Conservation (phyloP, 2,329 filamentous ascomycete species). For the Alternaria rosae region DNA sequence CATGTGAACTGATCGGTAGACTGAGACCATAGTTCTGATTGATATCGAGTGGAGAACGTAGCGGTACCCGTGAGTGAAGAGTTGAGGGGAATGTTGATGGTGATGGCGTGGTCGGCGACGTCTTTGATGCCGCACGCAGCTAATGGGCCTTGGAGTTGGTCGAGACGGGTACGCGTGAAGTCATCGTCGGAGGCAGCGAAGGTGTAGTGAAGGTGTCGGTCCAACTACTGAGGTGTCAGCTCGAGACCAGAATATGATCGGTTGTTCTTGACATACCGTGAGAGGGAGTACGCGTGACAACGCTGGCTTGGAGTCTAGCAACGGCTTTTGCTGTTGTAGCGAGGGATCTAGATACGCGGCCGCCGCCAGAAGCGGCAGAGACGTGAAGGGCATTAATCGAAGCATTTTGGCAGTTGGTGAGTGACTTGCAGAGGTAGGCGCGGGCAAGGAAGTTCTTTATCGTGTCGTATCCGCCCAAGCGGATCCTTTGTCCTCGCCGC, state of each 20-base stretch:
- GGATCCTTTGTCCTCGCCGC: neutral
- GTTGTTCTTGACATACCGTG: neutral
- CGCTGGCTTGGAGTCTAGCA: slow-evolving; percentile 1
- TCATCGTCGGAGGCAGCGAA: neutral
- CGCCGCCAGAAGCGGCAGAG: neutral
- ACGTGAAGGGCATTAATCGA: neutral
- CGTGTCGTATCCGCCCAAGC: neutral
- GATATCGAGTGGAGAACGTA: neutral
- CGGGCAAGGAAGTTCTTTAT: neutral
- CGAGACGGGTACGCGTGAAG: neutral
- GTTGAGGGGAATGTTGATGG: slow-evolving; percentile 9
- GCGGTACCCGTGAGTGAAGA: neutral
- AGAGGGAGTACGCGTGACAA: neutral
- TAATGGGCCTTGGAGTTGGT: slow-evolving; percentile 1
- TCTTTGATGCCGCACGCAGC: neutral
- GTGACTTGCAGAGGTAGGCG: neutral
- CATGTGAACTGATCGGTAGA: neutral
- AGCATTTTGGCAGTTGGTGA: neutral
- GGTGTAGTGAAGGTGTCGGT: slow-evolving; percentile 11
- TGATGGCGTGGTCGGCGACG: neutral
- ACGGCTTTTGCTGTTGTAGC: slow-evolving; percentile 14
- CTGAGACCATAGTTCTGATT: neutral
- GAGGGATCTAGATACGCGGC: slow-evolving; percentile 8
- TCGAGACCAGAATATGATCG: no score
- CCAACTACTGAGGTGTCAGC: slow-evolving; percentile 6